Conservation (phyloP, 1,284 basidiomycete genomes). For the Sporisorium iseilematis-ciliati region DNA sequence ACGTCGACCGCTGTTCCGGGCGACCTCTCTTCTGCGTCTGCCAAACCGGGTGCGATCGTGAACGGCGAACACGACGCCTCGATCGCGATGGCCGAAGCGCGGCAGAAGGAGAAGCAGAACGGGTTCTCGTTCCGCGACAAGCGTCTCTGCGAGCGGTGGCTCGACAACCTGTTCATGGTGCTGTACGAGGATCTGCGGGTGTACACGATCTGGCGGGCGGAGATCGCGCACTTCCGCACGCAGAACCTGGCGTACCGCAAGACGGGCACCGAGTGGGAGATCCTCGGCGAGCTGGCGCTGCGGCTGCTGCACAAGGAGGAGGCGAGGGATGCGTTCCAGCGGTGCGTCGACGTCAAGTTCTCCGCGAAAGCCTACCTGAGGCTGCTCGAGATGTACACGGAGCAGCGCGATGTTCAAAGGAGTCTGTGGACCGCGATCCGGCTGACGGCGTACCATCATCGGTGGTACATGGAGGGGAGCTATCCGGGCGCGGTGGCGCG, state of each 20-base stretch:
- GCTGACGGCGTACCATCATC: slow-evolving; percentile 88
- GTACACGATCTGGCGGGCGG: slow-evolving; percentile 98
- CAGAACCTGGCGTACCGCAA: slow-evolving; percentile 97
- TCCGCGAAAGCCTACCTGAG: slow-evolving; percentile 91
- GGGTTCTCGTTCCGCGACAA: slow-evolving; percentile 95
- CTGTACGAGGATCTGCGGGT: slow-evolving; percentile 98
- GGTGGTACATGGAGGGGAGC: slow-evolving; percentile 73
- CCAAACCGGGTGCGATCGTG: slow-evolving; percentile 22
- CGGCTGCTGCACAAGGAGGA: slow-evolving; percentile 96
- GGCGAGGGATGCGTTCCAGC: slow-evolving; percentile 95
- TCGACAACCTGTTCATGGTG: slow-evolving; percentile 99
- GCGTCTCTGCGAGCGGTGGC: slow-evolving; percentile 94
- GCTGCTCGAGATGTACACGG: slow-evolving; percentile 92
- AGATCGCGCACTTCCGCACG: slow-evolving; percentile 98
- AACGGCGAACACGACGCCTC: slow-evolving; percentile 55
- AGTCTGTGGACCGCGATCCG: slow-evolving; percentile 91
- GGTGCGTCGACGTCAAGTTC: slow-evolving; percentile 90
- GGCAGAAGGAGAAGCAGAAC: slow-evolving; percentile 66
- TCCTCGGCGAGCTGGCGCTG: slow-evolving; percentile 91
- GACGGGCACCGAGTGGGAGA: slow-evolving; percentile 98
- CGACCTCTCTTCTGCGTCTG: slow-evolving; percentile 20
- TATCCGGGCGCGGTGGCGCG: slow-evolving; percentile 91
- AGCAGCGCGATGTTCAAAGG: slow-evolving; percentile 90
- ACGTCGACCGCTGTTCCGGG: slow-evolving; percentile 26
- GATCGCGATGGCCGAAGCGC: slow-evolving; percentile 44